Evolutionary conservation across 139 green algal species (phyloP).

Genomic region (Prasinococcaceae sp.): DNA sequence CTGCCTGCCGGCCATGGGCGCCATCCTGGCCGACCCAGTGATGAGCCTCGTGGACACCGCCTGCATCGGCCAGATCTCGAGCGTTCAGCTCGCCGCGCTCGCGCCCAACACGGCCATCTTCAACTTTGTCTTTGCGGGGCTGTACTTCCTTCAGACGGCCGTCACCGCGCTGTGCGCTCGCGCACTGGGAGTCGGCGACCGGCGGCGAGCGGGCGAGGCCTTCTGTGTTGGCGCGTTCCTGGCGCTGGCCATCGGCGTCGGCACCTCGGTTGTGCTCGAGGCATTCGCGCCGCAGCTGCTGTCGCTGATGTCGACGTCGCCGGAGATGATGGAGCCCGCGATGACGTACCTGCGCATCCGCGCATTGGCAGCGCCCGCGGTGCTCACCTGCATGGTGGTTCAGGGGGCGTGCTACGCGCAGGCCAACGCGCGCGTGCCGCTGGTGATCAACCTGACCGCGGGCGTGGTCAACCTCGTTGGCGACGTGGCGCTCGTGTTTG

Average conservation of each 20-base stretch:
- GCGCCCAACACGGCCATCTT: slow-evolving; percentile 56
- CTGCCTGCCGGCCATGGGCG: slow-evolving; percentile 40
- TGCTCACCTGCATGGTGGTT: slow-evolving; percentile 37
- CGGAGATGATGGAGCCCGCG: slow-evolving; percentile 21
- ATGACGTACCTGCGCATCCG: slow-evolving; percentile 28
- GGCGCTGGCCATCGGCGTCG: slow-evolving; percentile 16
- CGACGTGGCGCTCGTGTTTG: slow-evolving; percentile 27
- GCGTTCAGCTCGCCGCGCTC: slow-evolving; percentile 43
- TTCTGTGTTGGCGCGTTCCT: no score
- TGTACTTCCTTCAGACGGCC: not conserved
- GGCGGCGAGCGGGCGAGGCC: no score
- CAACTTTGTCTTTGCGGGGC: slow-evolving; percentile 45
- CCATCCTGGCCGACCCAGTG: slow-evolving; percentile 45
- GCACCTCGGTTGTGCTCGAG: slow-evolving; percentile 17
- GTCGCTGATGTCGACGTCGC: slow-evolving; percentile 25
- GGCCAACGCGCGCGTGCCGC: slow-evolving; percentile 43
- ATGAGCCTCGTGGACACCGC: slow-evolving; percentile 53
- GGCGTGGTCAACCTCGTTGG: slow-evolving; percentile 36
- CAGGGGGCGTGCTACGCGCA: slow-evolving; percentile 48
- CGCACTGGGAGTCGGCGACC: not conserved
- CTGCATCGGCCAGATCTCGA: slow-evolving; percentile 39
- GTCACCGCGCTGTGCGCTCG: no score
- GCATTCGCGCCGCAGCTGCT: slow-evolving; percentile 22
- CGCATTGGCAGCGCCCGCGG: slow-evolving; percentile 37
- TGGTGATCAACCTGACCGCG: slow-evolving; percentile 27